Evolutionary conservation across 768 basidiomycete species (phyloP).

Genomic region (Dacryopinax primogenitus): DNA sequence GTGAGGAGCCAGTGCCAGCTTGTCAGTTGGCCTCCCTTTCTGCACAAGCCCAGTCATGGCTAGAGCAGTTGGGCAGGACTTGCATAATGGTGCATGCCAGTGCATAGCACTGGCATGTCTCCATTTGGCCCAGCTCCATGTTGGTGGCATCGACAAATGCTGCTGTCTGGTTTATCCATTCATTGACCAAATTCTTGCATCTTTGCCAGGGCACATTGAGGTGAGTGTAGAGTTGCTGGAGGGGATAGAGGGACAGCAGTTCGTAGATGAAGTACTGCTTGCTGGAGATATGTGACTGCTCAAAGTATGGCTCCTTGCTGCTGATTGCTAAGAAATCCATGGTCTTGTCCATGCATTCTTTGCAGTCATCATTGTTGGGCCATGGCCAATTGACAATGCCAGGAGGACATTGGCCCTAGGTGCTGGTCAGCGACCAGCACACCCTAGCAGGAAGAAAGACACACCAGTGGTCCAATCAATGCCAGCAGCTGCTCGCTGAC

Average conservation of each 20-base stretch:
- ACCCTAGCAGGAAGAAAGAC: not conserved
- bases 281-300: not conserved
- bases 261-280: not conserved
- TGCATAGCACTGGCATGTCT: too few relatives aligned
- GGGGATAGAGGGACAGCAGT: not conserved
- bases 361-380: not conserved
- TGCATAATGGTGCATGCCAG: too few relatives aligned
- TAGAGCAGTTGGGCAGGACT: too few relatives aligned
- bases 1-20: too few relatives aligned
- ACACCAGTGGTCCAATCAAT: not conserved
- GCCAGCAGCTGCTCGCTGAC: too few relatives aligned
- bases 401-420: not conserved
- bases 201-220: not conserved
- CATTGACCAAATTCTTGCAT: not conserved
- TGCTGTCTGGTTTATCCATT: not conserved
- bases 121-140: not conserved
- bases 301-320: not conserved
- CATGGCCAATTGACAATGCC: not conserved
- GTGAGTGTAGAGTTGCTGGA: not conserved
- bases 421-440: not conserved
- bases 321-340: not conserved
- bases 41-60: too few relatives aligned
- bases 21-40: too few relatives aligned
- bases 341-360: not conserved
- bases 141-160: not conserved